Percentiles rank a stretch among this genome's conserved stretches.
Conservation (phyloP, 163 green algal species). For the Scenedesmus sp. region DNA sequence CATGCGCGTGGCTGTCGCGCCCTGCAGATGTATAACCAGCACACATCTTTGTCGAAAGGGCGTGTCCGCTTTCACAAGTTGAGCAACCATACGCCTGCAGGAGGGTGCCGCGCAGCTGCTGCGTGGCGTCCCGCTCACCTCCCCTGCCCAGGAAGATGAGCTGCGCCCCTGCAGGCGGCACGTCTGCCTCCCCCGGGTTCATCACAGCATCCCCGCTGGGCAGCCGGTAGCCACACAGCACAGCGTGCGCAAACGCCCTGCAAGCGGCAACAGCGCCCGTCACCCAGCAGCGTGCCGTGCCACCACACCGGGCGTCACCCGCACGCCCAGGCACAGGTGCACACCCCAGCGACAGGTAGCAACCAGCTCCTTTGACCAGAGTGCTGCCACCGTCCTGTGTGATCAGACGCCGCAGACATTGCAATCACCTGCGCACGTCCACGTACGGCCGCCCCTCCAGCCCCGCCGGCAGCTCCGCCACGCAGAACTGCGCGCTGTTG, state of each 20-base stretch:
- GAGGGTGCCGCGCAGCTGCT: background rate
- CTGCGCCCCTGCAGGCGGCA: background rate
- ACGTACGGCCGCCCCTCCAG: constrained; percentile 17
- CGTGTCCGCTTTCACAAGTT: too few species aligned
- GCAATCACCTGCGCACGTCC: constrained; percentile 46
- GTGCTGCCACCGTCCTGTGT: too few species aligned
- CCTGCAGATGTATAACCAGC: too few species aligned
- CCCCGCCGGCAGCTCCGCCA: background rate
- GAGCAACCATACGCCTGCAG: background rate
- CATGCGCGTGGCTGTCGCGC: too few species aligned
- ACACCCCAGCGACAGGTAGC: background rate
- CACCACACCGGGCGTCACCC: background rate
- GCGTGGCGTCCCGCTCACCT: background rate
- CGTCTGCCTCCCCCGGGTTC: constrained; percentile 15
- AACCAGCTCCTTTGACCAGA: background rate
- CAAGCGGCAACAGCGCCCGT: background rate
- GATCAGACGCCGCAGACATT: background rate
- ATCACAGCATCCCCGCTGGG: background rate
- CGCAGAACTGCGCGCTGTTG: constrained; percentile 43
- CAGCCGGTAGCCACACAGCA: constrained; percentile 38
- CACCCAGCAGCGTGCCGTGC: background rate
- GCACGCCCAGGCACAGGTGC: background rate
- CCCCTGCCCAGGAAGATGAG: constrained; percentile 47
- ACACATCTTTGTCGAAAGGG: too few species aligned
- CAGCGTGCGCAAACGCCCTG: constrained; percentile 33